Evolutionary conservation across 2,329 filamentous ascomycete genomes (phyloP).

Genomic region (Didymella keratinophila): DNA sequence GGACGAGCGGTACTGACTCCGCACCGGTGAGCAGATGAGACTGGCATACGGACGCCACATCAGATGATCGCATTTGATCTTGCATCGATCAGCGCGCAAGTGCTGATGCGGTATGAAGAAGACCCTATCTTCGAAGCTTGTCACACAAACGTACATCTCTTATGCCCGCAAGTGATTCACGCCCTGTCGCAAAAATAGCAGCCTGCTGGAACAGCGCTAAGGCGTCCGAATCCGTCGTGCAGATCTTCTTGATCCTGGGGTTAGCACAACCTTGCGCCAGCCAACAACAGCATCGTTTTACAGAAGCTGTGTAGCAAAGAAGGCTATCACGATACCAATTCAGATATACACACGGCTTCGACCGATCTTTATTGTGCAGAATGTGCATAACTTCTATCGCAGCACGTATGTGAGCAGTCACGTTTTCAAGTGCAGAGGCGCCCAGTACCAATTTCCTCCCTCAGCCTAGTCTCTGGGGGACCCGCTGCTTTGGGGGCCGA

Average conservation of each 20-base stretch:
- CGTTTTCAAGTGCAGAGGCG: neutral
- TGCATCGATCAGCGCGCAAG: neutral
- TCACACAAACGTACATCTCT: slow-evolving; percentile 1
- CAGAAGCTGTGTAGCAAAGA: neutral
- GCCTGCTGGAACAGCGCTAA: slow-evolving; percentile 22
- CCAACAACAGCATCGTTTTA: neutral
- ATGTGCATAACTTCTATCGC: too few species aligned
- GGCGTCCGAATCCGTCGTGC: slow-evolving; percentile 8
- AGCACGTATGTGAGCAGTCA: neutral
- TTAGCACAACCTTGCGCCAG: slow-evolving; percentile 30
- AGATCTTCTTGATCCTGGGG: slow-evolving; percentile 20
- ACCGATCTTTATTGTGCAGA: too few species aligned
- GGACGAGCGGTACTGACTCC: slow-evolving; percentile 47
- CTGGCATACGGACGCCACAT: neutral
- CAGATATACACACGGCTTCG: neutral
- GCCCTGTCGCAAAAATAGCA: slow-evolving; percentile 35
- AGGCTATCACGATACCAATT: neutral
- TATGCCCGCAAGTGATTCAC: slow-evolving; percentile 12
- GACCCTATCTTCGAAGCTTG: neutral
- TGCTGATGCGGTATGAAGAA: neutral
- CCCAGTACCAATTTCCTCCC: slow-evolving; percentile 10
- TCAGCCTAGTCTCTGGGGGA: slow-evolving; percentile 11
- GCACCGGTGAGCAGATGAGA: slow-evolving; percentile 13
- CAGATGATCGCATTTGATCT: neutral
- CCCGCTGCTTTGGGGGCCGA: slow-evolving; percentile 12